Conservation (phyloP, 2,329 filamentous ascomycete species). For the Fusarium chlamydosporum region DNA sequence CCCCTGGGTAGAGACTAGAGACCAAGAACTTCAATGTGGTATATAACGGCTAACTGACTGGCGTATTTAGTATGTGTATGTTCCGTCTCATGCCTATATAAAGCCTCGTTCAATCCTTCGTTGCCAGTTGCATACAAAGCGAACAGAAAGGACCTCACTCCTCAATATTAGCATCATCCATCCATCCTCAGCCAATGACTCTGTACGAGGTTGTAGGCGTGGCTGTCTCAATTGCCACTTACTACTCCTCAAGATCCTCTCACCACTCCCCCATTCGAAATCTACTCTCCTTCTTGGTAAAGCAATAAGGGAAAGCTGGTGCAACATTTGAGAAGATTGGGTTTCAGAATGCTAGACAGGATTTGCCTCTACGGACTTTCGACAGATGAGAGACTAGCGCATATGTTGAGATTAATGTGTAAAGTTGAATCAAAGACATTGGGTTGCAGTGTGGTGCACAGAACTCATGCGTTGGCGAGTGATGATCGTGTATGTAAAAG, state of each 20-base stretch:
- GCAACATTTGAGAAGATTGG: neutral
- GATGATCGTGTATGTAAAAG: neutral
- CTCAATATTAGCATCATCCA: neutral
- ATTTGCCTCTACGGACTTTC: neutral
- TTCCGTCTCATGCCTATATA: too few species aligned
- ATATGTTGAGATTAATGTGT: slow-evolving; percentile 33
- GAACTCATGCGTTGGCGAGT: neutral
- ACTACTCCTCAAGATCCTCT: slow-evolving; percentile 6
- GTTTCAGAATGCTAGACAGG: slow-evolving; percentile 31
- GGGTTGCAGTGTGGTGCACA: slow-evolving; percentile 31
- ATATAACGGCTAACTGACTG: neutral
- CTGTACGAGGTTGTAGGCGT: slow-evolving; percentile 18
- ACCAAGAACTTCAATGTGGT: neutral
- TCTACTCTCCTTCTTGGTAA: neutral
- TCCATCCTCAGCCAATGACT: neutral
- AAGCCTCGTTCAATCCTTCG: neutral
- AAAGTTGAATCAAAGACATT: slow-evolving; percentile 38
- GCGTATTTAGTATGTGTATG: too few species aligned
- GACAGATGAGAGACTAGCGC: neutral
- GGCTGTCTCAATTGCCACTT: slow-evolving; percentile 30
- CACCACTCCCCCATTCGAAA: neutral
- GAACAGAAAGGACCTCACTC: neutral
- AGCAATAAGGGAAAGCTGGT: slow-evolving; percentile 4
- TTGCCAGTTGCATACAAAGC: neutral
- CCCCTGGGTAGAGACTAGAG: neutral